These are phyloP conservation scores for Bauhinia variegata DNA, from an alignment of 306 rosid species.

Conservation along the genomic window DNA sequence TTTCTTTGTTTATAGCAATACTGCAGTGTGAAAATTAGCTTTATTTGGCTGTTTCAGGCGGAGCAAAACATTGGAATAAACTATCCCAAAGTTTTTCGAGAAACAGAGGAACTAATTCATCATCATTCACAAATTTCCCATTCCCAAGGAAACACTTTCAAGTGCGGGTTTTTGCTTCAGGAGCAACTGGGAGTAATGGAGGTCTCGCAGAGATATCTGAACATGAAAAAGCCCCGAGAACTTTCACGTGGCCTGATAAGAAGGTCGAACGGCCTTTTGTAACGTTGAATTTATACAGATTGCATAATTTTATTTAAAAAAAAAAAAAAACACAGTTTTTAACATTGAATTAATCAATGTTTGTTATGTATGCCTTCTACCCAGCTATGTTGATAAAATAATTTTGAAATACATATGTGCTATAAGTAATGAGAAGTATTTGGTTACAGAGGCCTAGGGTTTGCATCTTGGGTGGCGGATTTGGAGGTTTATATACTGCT, in stretches of 20 bases:
- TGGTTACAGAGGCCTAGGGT: slow-evolving; percentile 75
- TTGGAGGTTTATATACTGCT: slow-evolving; percentile 96
- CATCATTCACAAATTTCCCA: slow-evolving; percentile 37
- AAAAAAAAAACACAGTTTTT: background rate
- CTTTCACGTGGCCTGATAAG: slow-evolving; percentile 67
- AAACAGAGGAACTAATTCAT: slow-evolving; percentile 37
- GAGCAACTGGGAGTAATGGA: slow-evolving; percentile 38
- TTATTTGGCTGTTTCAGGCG: slow-evolving; percentile 44
- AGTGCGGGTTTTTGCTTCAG: slow-evolving; percentile 47
- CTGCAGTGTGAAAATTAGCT: background rate
- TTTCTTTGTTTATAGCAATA: too few relatives aligned
- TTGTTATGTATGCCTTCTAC: background rate
- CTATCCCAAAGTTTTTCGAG: slow-evolving; percentile 42
- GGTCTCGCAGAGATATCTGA: slow-evolving; percentile 54
- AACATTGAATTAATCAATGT: background rate
- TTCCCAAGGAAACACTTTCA: slow-evolving; percentile 43
- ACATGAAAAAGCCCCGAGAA: slow-evolving; percentile 45
- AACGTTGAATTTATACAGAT: background rate
- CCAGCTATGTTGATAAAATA: background rate
- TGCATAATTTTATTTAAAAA: too few relatives aligned
- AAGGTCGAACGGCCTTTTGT: slow-evolving; percentile 49
- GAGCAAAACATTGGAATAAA: slow-evolving; percentile 47
- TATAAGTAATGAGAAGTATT: background rate
- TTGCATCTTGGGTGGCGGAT: slow-evolving; percentile 95
- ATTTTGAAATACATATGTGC: background rate